Conservation (phyloP, 164 flowering plant genomes). For the Stephania cephalantha region DNA sequence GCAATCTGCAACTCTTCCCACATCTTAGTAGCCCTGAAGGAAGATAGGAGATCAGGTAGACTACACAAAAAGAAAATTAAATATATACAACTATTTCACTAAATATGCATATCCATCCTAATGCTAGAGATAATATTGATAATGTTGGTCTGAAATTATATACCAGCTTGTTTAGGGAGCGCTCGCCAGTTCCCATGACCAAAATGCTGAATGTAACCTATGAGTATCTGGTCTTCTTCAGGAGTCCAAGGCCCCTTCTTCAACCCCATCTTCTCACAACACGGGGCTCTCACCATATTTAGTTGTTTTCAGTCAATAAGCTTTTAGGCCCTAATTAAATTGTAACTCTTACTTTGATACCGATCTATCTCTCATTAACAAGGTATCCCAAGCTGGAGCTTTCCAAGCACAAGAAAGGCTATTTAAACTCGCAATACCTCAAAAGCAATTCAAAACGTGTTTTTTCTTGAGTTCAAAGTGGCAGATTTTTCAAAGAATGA, state of each 20-base stretch:
- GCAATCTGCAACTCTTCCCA: slow-evolving; percentile 40
- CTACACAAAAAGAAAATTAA: background rate
- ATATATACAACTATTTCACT: background rate
- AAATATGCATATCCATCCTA: background rate
- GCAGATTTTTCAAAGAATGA: background rate
- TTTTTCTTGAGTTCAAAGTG: background rate
- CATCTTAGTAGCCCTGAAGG: slow-evolving; percentile 31
- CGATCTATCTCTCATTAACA: background rate
- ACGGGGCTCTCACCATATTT: slow-evolving; percentile 42
- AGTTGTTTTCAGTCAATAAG: too few relatives aligned
- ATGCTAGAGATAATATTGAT: background rate
- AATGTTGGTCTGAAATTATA: background rate
- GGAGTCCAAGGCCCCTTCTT: slow-evolving; percentile 40
- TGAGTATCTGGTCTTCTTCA: slow-evolving; percentile 33
- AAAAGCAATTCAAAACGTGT: background rate
- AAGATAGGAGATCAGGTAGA: background rate
- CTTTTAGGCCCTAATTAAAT: background rate
- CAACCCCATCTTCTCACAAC: slow-evolving; percentile 43
- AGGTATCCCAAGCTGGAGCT: background rate
- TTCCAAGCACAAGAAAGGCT: slow-evolving; percentile 2
- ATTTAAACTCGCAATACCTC: background rate
- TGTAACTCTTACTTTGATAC: background rate
- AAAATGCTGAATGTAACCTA: slow-evolving; percentile 20
- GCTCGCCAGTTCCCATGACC: slow-evolving; percentile 45
- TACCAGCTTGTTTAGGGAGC: slow-evolving; percentile 41